Base-by-base conservation (phyloP, 75 land plant genomes). In the Cunninghamia lanceolata region DNA sequence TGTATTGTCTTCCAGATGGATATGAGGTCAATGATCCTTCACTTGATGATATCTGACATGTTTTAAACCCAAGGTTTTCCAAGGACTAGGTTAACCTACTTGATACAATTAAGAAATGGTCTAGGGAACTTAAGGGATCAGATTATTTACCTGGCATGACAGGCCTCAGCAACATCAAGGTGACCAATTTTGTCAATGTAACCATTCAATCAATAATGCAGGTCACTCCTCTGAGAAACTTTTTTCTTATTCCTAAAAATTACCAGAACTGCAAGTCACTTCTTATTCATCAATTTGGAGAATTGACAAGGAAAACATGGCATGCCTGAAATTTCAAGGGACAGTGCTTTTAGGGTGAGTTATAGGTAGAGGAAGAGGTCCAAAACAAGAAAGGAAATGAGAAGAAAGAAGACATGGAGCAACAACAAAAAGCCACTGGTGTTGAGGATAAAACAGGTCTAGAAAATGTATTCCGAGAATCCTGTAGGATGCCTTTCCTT, bases 1-100 rank as follows among this genome's bases (percentile, higher is more conserved):
- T 94, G 56, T 98, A 96, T 86, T 98, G 99, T 56, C 96, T 98
- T 88, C 99, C 99, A 46, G 99, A 98, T 92, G 99, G 99, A 68
- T 98, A 98, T 90, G 99, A 98, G 83, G 94, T 98, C 42, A 92
- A 93, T 91, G 99, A 98, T 86, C 94, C 99, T 36, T 98, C 99
- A 38, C 79, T 98, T 78, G 99, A 98, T 89, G 98, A 95, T 84
- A 96, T 98, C 88, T 95, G 98, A 9, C 94, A 95, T 92, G 98
- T 98, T n/a, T 86, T 98, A 28, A 96, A 98, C 83, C 99, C 99
- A 83, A 94, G 99, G 99, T 94, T n/a, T n/a, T n/a, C n/a, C n/a
- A n/a, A n/a, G n/a, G n/a, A n/a, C n/a, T n/a, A n/a, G n/a, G n/a
- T n/a, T n/a, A n/a, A n/a, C n/a, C n/a, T n/a, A n/a, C n/a, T n/a